Conservation (phyloP, 83 land plant species). For the Larix sibirica region DNA sequence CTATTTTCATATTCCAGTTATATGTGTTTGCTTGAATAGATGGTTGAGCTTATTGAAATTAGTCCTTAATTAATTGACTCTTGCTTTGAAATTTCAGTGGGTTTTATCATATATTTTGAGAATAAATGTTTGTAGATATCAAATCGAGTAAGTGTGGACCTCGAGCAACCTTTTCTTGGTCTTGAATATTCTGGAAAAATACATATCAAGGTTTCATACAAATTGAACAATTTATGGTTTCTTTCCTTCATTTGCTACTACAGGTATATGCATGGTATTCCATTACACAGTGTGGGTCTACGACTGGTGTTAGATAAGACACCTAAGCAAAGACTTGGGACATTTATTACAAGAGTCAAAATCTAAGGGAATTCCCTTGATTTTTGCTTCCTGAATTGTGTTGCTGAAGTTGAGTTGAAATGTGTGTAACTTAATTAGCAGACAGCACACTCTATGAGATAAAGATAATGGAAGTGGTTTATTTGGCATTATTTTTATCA, state of each 20-base stretch:
- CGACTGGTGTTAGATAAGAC: constrained; percentile 6
- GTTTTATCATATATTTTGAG: constrained; percentile 10
- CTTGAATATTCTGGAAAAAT: neutral
- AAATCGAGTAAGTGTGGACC: neutral
- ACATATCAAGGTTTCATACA: neutral
- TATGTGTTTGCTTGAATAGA: neutral
- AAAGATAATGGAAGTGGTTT: constrained; percentile 7
- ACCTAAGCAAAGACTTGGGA: neutral
- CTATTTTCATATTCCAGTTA: neutral
- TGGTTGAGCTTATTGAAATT: neutral
- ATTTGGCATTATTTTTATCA: constrained; percentile 1
- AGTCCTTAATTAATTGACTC: neutral
- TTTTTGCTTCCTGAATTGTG: neutral
- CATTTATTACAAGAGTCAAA: neutral
- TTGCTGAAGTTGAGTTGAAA: neutral
- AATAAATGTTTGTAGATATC: neutral
- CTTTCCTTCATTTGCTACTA: neutral
- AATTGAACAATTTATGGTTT: neutral
- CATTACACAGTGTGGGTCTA: constrained; percentile 5
- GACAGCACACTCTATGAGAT: neutral
- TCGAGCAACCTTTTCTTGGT: neutral
- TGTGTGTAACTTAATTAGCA: neutral
- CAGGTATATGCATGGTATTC: constrained; percentile 1
- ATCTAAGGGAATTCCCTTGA: neutral
- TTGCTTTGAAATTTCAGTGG: constrained; percentile 16